These are phyloP conservation scores for Colletotrichum lentis DNA, from an alignment of 2,329 filamentous ascomycete species.

Conservation along the genomic window DNA sequence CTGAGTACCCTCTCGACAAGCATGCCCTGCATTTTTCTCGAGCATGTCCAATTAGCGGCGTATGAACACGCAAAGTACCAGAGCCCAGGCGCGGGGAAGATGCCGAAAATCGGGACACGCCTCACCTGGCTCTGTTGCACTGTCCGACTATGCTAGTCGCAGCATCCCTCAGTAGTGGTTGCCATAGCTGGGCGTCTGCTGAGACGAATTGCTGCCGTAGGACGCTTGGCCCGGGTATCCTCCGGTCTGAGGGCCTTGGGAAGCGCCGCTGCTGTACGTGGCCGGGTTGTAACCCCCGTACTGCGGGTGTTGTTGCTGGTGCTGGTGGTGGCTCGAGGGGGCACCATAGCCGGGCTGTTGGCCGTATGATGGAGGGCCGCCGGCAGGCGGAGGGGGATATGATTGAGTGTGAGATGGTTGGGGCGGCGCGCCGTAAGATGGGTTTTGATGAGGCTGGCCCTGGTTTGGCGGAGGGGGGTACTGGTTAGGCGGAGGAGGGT, in stretches of 20 bases:
- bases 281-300: slow-evolving; percentile 45
- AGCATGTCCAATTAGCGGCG: background rate
- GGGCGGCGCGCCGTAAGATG: slow-evolving; percentile 28
- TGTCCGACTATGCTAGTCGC: background rate
- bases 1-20: background rate
- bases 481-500: slow-evolving; percentile 38
- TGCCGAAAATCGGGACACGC: background rate
- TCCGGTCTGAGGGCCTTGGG: slow-evolving; percentile 44
- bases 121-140: background rate
- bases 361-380: slow-evolving; percentile 34
- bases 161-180: slow-evolving; percentile 33
- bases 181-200: slow-evolving; percentile 38
- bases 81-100: background rate
- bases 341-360: slow-evolving; percentile 37
- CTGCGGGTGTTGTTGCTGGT: slow-evolving; percentile 34
- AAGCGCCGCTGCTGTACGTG: slow-evolving; percentile 43
- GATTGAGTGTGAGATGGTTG: slow-evolving; percentile 39
- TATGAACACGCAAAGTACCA: background rate
- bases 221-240: slow-evolving; percentile 47
- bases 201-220: slow-evolving; percentile 36
- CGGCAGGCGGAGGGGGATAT: slow-evolving; percentile 39
- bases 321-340: slow-evolving; percentile 39
- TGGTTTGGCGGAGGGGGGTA: slow-evolving; percentile 35
- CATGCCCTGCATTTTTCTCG: slow-evolving; percentile 2
- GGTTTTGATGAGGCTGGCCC: slow-evolving; percentile 38